Conservation (phyloP, 169 alveolate genomes). For the Plasmodium falciparum region DNA sequence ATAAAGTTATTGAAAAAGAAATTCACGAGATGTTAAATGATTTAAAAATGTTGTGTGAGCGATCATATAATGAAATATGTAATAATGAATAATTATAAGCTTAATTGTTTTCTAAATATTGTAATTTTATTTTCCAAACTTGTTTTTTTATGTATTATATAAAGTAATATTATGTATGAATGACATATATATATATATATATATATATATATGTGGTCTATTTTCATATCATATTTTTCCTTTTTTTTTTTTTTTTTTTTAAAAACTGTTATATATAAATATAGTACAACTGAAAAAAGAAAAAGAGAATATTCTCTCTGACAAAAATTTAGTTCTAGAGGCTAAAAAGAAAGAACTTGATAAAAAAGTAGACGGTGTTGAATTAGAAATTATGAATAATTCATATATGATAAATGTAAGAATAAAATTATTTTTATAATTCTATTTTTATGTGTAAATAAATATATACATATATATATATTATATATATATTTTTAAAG, state of each 20-base stretch:
- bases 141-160: no score
- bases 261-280: not conserved
- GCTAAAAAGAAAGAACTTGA: conserved; percentile 52
- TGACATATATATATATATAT: not conserved
- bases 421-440: not conserved
- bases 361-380: conserved; percentile 25
- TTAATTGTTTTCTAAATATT: not conserved
- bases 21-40: conserved; percentile 53
- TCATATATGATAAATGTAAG: conserved; percentile 66
- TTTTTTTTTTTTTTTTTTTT: conserved; percentile 8
- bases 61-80: conserved; percentile 72
- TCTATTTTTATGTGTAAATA: not conserved
- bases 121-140: no score
- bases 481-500: conserved; percentile 17
- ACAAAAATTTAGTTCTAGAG: conserved; percentile 39
- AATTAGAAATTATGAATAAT: conserved; percentile 31
- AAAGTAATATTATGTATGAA: no score
- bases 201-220: not conserved
- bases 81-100: conserved; percentile 9
- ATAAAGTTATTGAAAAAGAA: conserved; percentile 47
- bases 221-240: not conserved
- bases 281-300: conserved; percentile 65
- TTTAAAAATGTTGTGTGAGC: conserved; percentile 50
- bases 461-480: not conserved
- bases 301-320: conserved; percentile 37